Evolutionary conservation across 73 alveolate genomes (phyloP), one percentile per base, ranked within the genome.

Genomic region (Blepharisma japonicum): DNA sequence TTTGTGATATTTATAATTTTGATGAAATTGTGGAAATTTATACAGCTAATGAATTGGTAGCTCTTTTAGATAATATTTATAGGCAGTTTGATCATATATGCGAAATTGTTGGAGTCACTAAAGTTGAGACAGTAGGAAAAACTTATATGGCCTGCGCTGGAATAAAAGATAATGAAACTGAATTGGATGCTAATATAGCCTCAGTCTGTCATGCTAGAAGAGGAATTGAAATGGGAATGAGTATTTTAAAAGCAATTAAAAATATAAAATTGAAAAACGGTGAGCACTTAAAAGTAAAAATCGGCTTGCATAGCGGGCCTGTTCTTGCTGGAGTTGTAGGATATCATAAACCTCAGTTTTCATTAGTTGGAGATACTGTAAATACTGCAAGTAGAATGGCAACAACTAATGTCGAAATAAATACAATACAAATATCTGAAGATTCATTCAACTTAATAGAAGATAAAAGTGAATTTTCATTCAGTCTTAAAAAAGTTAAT

Each of bases 271-370:
- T 70, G 5, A 70, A 70, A 70, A 45, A 39, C 32, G 46, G 80
- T 7, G 46, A 70, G 5, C 46, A 9, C 5, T 54, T 70, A 2
- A 11, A 70, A 45, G 96, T 97, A n/a, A 95, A 94, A 91, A 95
- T 97, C 8, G 99, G 99, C 21, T 89, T 97, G 68, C 97, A 97
- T 76, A 90, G 95, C 54, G 99, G 99, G 23, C 88, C 94, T 56
- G 99, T 96, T 7, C 89, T 94, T 48, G 96, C 99, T 6, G 99
- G 99, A 6, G 99, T 96, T 45, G 97, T 98, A 7, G 99, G 99
- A 7, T 93, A 86, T 49, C 98, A 95, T 79, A 90, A 94, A 66
- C 99, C 99, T 0, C 96, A 97, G 82, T 98, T 96, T 89, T 90
- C 98, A 25, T 86, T 98, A 49, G 94, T 98, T 27, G 99, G 99